Percentiles rank a stretch among this genome's conserved stretches.
These are phyloP conservation scores for Phytophthora ohioensis DNA, from an alignment of 352 stramenopile species.

Conservation along the genomic window DNA sequence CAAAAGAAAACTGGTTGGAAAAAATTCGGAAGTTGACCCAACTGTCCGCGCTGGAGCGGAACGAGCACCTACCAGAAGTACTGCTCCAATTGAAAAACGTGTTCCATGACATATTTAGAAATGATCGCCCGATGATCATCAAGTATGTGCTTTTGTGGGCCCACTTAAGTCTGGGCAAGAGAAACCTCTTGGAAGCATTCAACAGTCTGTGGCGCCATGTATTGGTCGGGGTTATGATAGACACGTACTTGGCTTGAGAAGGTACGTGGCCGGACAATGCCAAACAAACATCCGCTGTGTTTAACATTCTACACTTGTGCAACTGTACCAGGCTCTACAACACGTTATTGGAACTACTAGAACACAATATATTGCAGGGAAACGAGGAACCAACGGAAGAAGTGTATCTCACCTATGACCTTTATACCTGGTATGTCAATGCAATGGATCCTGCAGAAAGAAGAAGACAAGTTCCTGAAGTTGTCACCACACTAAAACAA, in stretches of 20 bases:
- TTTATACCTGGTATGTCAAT: conserved; percentile 7
- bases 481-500: conserved; percentile 3
- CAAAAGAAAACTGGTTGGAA: conserved; percentile 1
- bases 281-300: neutral
- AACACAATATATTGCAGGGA: neutral
- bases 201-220: neutral
- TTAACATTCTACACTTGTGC: neutral
- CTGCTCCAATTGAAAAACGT: neutral
- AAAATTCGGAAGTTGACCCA: conserved; percentile 8
- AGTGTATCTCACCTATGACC: conserved; percentile 1
- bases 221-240: neutral
- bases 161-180: neutral
- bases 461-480: conserved; percentile 9
- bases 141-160: conserved; percentile 18
- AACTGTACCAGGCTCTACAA: neutral
- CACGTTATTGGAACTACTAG: neutral
- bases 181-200: neutral
- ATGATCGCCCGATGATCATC: neutral
- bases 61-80: neutral
- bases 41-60: neutral
- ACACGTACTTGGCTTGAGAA: neutral
- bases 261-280: neutral
- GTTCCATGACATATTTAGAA: neutral
- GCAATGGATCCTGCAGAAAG: conserved; percentile 1
- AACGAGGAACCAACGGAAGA: neutral